Base-by-base conservation (phyloP, 2,329 filamentous ascomycete species). In the Esteya vermicola region DNA sequence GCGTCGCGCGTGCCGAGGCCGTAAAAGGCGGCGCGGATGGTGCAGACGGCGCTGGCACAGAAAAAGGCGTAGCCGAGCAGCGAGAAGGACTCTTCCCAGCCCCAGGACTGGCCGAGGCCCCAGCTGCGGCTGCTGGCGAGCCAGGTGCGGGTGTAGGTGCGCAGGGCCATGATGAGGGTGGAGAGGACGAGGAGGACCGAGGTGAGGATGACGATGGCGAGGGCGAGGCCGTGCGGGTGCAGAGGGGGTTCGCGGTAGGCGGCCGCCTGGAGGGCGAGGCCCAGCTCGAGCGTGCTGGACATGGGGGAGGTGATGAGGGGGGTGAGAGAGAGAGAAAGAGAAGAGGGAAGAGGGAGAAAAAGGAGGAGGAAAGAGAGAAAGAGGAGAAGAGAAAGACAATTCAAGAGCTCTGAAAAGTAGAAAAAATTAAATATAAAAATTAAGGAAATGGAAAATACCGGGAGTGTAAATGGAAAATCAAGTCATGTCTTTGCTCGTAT, bases 1-100 rank as follows among this genome's bases (percentile, higher is more conserved):
- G 30, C 39, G n/a, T 46, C 44, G 18, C 37, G 39, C 14, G 39
- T 41, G n/a, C 37, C 44, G 4, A 46, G 35, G 6, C 44, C 44
- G 32, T 46, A 44, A 42, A 39, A 44, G 34, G 37, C 36, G 13
- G 38, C 42, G 25, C 26, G 16, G 18, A 44, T 36, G 18, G 26
- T 33, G 16, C 40, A 44, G 21, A 35, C 23, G n/a, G 39, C 34
- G 21, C 39, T 38, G 34, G 36, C 23, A 4, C 35, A 13, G n/a
- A 40, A 46, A 6, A 37, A 35, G 4, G 43, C 25, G 13, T 42
- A 45, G 21, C 41, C 41, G 1, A n/a, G 13, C 9, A 22, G 5
- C 10, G 39, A 16, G 21, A 45, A 38, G 9, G 28, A 27, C 18
- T 45, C 44, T 28, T 45, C 44, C 21, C 35, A 27, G 19, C 39